Evolutionary conservation across 2,329 filamentous ascomycete species (phyloP), one percentile per base, ranked within the genome.

Genomic region (Ustulina deusta): DNA sequence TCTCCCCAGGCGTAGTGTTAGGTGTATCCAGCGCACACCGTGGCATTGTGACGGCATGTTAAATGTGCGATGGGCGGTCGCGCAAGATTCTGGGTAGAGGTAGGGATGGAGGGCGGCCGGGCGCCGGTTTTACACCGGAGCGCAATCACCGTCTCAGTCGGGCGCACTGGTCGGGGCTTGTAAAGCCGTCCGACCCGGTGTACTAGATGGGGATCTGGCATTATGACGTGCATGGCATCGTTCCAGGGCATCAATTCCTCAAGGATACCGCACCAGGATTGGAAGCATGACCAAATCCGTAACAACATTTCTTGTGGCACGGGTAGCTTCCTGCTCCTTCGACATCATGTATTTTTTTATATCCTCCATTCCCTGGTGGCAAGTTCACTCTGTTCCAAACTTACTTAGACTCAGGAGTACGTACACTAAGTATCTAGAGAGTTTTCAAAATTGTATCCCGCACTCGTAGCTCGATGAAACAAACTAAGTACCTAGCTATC

Each of bases 171-270:
- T 49, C 46, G 46, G 22, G 10, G 22, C 11, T 49, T 27, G 10
- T 6, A 27, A 29, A 27, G 15, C 3, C 17, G 17, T 15, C 27
- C 27, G 49, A 11, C 27, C 11, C 9, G 27, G 49, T 52, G 49
- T 34, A 52, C 27, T 29, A 20, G 7, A 20, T 17, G 17, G 49
- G 17, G 15, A 52, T 52, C 13, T 44, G 40, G 13, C 40, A 4
- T 15, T 32, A 49, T 49, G 46, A 49, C 46, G 46, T 10, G 46
- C 44, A 49, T 49, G 46, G 46, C 46, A 49, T 49, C 10, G 46
- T 49, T 49, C 29, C 46, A 34, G 15, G 2, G 17, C 3, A 20
- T 17, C n/a, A 44, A 17, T 17, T 44, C 40, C 29, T 7, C 29
- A 32, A 32, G 29, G 29, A 42, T 7, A 17, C 6, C 4, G 38